Percentiles rank a stretch among this genome's conserved stretches.
Evolutionary conservation across 1,139 yeast species (phyloP).

Genomic region (Suhomyces guaymorum): DNA sequence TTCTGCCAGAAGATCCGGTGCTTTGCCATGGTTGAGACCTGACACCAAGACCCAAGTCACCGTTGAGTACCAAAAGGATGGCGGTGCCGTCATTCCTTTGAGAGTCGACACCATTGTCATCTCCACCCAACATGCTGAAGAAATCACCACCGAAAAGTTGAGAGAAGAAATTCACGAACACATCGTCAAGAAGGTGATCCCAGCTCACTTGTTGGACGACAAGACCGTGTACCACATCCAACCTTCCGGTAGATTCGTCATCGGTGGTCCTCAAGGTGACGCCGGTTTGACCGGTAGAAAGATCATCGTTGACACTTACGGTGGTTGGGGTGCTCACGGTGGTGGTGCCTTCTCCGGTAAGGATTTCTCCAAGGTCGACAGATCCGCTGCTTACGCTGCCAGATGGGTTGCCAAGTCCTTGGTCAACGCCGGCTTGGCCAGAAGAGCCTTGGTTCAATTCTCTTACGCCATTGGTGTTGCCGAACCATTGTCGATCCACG

Average conservation of each 20-base stretch:
- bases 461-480: slow-evolving; percentile 99
- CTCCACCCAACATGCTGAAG: slow-evolving; percentile 97
- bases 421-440: slow-evolving; percentile 90
- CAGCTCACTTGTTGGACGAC: slow-evolving; percentile 86
- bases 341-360: slow-evolving; percentile 99
- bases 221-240: slow-evolving; percentile 97
- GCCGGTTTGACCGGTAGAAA: slow-evolving; percentile 99
- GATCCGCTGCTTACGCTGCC: slow-evolving; percentile 99
- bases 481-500: slow-evolving; percentile 96
- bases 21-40: slow-evolving; percentile 96
- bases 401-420: slow-evolving; percentile 99
- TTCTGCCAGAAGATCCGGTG: slow-evolving; percentile 94
- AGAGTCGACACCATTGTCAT: slow-evolving; percentile 98
- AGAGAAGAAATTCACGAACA: slow-evolving; percentile 76
- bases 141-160: slow-evolving; percentile 88
- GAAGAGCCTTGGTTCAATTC: slow-evolving; percentile 97
- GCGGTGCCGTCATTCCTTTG: slow-evolving; percentile 92
- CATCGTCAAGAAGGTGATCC: slow-evolving; percentile 88
- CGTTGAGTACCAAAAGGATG: slow-evolving; percentile 88
- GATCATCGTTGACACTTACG: slow-evolving; percentile 98
- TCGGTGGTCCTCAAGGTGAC: slow-evolving; percentile 99
- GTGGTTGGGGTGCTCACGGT: slow-evolving; percentile 99
- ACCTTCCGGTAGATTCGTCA: slow-evolving; percentile 99
- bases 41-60: slow-evolving; percentile 99
- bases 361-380: slow-evolving; percentile 99